Evolutionary conservation across 768 basidiomycete genomes (phyloP), one percentile per base, ranked within the genome.

Genomic region (Tricholoma bakamatsutake): DNA sequence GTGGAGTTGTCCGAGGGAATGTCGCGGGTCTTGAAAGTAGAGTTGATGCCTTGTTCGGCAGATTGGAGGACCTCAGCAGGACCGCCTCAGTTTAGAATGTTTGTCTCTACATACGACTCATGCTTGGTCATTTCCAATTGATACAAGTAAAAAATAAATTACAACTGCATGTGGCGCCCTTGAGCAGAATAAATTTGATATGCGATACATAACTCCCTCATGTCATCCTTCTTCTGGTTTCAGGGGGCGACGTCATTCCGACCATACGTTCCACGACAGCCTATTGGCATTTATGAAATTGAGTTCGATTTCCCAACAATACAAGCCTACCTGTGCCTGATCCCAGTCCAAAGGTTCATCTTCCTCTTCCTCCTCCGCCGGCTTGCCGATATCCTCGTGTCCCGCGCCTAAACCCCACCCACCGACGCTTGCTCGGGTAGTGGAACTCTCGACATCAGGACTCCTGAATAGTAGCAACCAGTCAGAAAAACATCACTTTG

Each of bases 371-470:
- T 80, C 84, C 17, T 80, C 81, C 18, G 69, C 71, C 18, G 72
- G 69, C 62, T 73, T 80, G 13, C 61, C 68, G 18, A 61, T 65
- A 50, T 81, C 82, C 53, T 81, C 80, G 57, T 81, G 75, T 27
- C 82, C 81, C 5, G 73, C 79, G 6, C 85, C 88, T 2, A 89
- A 71, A 2, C 87, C 88, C 88, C 88, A 90, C 12, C 88, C 88
- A 11, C 86, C 85, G n/a, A 79, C 73, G 58, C 80, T 83, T 13
- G 76, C 78, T 37, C 78, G 71, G 5, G 71, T 56, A 40, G 67
- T 64, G 10, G 70, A 61, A 11, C 64, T 61, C 11, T 78, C 80
- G 9, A 74, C 58, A 62, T 80, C 83, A 0, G 82, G 81, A 63
- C 82, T 84, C 71, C 81, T 82, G 60, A 52, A 55, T 51, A 55